Base-by-base conservation (phyloP, 306 rosid genomes). In the Fagus sylvatica region DNA sequence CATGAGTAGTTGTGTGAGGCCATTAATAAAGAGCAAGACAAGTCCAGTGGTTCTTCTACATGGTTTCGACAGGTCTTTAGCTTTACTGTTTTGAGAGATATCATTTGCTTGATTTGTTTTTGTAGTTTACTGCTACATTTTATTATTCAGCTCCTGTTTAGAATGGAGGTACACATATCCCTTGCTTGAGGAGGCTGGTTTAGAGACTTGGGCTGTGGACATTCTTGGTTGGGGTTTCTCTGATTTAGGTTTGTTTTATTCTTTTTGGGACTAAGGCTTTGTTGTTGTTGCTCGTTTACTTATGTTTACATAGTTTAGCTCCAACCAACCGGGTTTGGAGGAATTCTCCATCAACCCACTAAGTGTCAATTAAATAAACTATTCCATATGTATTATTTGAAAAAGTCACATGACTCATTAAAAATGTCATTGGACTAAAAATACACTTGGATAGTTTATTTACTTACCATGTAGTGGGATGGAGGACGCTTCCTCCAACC, bases 191-290 rank as follows among this genome's bases (percentile, higher is more conserved):
- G 96, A 88, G 78, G 88, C 89, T 61, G 98, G 97, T 64, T 78
- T 89, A 2, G 93, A 95, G 84, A 86, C 97, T 33, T 95, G 98
- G 98, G 98, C 98, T 54, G 65, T 95, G 43, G 98, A 95, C 80
- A 90, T 91, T 82, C 98, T 95, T 85, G 98, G 98, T 70, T 95
- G 98, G 98, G 98, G 98, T 70, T 95, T 95, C 90, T 92, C 91
- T 81, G 96, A 92, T 89, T 84, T 95, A 88, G 98, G 98, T 95
- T 49, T 77, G 84, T 78, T 79, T 75, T 41, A 56, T 71, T 4
- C 51, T 46, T 46, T 43, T 13, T 43, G 0, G 1, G 4, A 46
- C 51, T 46, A 10, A 46, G 2, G 51, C 12, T 40, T 53, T 41
- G 62, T 36, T 82, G 28, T 34, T 73, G 51, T 67, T 33, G 53